Percentiles rank a stretch among this genome's conserved stretches.
Conservation (phyloP, 306 rosid species). For the Prunus kanzakura region DNA sequence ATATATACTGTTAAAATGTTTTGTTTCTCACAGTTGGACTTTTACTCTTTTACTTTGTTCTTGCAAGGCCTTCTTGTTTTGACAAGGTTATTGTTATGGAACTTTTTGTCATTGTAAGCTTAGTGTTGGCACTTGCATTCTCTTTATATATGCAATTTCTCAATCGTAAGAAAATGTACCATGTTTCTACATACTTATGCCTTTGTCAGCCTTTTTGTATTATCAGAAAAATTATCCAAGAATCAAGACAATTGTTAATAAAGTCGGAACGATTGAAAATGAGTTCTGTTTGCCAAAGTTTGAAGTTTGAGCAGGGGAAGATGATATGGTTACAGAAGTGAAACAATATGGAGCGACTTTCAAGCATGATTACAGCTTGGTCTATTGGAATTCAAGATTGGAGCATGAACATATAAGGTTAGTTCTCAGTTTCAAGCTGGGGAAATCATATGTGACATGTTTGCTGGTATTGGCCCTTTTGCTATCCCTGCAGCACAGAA, state of each 20-base stretch:
- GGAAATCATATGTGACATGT: conserved; percentile 86
- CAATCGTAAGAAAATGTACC: neutral
- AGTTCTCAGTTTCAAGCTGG: conserved; percentile 79
- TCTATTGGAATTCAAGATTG: conserved; percentile 96
- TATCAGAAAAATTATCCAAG: conserved; percentile 91
- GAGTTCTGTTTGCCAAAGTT: conserved; percentile 92
- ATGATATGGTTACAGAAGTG: conserved; percentile 82
- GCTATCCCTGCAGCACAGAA: conserved; percentile 94
- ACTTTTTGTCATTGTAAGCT: neutral
- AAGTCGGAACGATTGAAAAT: conserved; percentile 82
- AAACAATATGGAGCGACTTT: conserved; percentile 90
- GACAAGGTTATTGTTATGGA: neutral
- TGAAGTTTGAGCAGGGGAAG: conserved; percentile 78
- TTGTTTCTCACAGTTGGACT: neutral
- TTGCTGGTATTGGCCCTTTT: conserved; percentile 94
- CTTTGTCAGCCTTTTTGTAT: conserved; percentile 8
- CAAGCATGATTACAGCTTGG: conserved; percentile 86
- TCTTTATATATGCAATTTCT: neutral
- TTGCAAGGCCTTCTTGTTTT: neutral
- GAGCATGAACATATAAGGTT: conserved; percentile 91
- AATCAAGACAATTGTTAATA: conserved; percentile 84
- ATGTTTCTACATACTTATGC: neutral
- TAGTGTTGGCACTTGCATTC: neutral
- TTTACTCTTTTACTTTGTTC: neutral
- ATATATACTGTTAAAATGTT: neutral